A percentile compares a stretch with the other conserved stretches of the same genome.
phyloP scores from a whole-genome alignment of 345 rosid species.

The Gossypium herbaceum region DNA sequence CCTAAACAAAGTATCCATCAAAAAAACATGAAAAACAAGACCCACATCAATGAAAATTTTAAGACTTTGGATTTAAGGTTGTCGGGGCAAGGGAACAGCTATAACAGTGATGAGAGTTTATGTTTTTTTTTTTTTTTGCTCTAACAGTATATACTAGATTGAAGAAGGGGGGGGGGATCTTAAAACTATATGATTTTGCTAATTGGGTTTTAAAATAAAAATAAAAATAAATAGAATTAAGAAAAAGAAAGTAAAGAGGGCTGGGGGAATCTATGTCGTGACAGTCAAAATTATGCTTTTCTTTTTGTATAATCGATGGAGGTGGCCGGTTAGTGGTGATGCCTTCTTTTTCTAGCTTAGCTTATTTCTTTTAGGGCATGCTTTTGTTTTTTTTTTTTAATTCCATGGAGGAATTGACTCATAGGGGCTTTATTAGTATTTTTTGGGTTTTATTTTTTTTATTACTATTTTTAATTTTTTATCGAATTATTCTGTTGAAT shows the following conservation, averaged over 20 bases:
- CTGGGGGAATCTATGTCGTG: constrained; percentile 13
- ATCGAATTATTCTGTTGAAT: too few species aligned
- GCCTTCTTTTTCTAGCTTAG: constrained; percentile 13
- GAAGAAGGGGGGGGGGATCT: constrained; percentile 27
- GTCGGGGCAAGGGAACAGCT: background rate
- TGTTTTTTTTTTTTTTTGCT: constrained; percentile 20
- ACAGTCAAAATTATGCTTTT: constrained; percentile 17
- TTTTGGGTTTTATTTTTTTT: background rate
- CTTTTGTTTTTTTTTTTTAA: background rate
- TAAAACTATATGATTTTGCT: constrained; percentile 32
- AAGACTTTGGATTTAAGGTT: background rate
- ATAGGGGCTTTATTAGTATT: constrained; percentile 19
- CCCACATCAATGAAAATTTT: constrained; percentile 45
- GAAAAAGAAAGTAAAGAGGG: constrained; percentile 7
- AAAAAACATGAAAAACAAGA: constrained; percentile 23
- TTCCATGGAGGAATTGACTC: constrained; percentile 12
- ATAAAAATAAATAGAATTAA: constrained; percentile 19
- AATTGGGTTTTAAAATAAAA: constrained; percentile 13
- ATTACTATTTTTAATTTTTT: too few species aligned
- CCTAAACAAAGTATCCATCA: constrained; percentile 96
- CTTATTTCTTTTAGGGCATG: constrained; percentile 13
- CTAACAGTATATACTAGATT: constrained; percentile 26
- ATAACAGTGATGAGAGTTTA: constrained; percentile 8
- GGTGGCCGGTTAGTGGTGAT: constrained; percentile 20
- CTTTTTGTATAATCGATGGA: constrained; percentile 38